Conservation (phyloP, 345 rosid genomes). For the Arabis alpina region DNA sequence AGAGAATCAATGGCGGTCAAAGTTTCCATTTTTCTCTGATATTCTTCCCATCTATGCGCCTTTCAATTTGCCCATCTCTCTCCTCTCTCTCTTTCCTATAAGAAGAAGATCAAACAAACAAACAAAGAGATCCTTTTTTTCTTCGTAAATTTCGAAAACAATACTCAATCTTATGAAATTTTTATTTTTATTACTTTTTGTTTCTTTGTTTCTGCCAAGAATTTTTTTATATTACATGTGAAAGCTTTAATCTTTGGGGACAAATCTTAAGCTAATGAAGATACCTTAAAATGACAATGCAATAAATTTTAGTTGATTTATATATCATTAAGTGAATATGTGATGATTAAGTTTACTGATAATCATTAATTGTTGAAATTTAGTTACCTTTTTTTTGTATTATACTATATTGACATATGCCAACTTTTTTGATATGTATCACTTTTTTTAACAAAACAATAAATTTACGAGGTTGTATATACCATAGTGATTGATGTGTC, state of each 20-base stretch:
- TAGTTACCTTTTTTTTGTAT: too few species aligned
- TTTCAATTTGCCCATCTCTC: constrained; percentile 48
- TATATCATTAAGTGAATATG: neutral
- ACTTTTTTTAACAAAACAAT: neutral
- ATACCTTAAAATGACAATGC: neutral
- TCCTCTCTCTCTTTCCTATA: constrained; percentile 6
- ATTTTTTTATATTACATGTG: neutral
- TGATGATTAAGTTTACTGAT: neutral
- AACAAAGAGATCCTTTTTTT: too few species aligned
- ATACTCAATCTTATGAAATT: neutral
- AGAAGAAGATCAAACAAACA: too few species aligned
- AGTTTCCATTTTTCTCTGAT: constrained; percentile 60
- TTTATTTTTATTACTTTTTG: too few species aligned
- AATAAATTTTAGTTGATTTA: neutral
- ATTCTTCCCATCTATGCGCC: constrained; percentile 51
- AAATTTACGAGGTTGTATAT: too few species aligned
- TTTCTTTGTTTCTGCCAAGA: neutral
- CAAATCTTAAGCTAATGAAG: neutral
- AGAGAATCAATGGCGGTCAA: constrained; percentile 65
- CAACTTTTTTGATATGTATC: neutral
- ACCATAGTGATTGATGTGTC: too few species aligned
- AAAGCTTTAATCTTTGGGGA: neutral
- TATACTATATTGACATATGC: neutral
- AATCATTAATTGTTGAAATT: neutral
- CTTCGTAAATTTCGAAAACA: too few species aligned